Conservation (phyloP, 257 asterid species). For the Ballota nigra region DNA sequence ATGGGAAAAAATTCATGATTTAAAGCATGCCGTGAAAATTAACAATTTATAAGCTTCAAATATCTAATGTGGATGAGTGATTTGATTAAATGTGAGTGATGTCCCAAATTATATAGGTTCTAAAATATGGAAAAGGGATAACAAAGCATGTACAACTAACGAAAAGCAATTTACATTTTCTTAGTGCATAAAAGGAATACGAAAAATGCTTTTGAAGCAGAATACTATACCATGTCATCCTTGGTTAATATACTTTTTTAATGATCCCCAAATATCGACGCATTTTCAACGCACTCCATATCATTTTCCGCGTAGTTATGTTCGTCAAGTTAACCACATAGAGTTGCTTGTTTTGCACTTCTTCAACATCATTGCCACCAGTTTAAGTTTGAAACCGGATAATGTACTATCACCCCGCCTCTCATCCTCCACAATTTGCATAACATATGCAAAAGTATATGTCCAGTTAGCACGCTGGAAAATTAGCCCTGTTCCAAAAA, state of each 20-base stretch:
- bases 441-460: slow-evolving; percentile 46
- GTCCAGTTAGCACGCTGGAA: slow-evolving; percentile 26
- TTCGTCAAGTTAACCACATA: slow-evolving; percentile 46
- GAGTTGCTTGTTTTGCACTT: not conserved
- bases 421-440: slow-evolving; percentile 20
- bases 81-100: no score
- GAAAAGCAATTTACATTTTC: no score
- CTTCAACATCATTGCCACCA: slow-evolving; percentile 2
- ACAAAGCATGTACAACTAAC: not conserved
- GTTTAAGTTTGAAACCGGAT: slow-evolving; percentile 27
- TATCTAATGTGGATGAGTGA: no score
- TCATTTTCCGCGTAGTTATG: slow-evolving; percentile 31
- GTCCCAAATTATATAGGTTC: no score
- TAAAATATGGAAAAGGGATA: no score
- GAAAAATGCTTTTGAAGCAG: no score
- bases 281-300: slow-evolving; percentile 49
- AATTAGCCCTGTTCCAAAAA: no score
- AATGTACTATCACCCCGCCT: slow-evolving; percentile 8
- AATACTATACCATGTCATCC: slow-evolving; percentile 33
- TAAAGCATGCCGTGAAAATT: not conserved
- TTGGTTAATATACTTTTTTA: slow-evolving; percentile 30
- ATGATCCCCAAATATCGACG: slow-evolving; percentile 30
- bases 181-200: not conserved
- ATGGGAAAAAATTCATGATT: not conserved
- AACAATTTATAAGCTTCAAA: no score